Evolutionary conservation across 2,329 filamentous ascomycete species (phyloP).

Genomic region (Pseudogymnoascus sp.): DNA sequence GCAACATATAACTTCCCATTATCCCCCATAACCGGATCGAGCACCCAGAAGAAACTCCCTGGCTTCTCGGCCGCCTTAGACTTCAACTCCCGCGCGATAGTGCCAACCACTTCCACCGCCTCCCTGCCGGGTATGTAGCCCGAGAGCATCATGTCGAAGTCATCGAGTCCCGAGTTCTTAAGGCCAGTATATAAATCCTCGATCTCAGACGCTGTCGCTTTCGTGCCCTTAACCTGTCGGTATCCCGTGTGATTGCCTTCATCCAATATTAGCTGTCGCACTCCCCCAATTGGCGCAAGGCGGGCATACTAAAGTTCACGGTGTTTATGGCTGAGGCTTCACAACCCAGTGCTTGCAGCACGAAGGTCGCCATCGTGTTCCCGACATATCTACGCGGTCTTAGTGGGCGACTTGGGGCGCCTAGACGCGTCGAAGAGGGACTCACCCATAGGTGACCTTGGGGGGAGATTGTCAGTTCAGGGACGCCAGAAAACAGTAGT

Average conservation of each 20-base stretch:
- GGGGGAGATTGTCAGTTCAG: conserved; percentile 23
- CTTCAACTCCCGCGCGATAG: conserved; percentile 74
- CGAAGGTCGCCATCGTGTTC: conserved; percentile 93
- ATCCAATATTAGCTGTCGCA: background rate
- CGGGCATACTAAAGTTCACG: conserved; percentile 81
- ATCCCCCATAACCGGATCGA: conserved; percentile 98
- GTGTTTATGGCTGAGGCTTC: conserved; percentile 93
- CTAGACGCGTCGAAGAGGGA: conserved; percentile 17
- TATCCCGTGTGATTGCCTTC: conserved; percentile 94
- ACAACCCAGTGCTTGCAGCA: conserved; percentile 86
- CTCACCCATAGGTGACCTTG: conserved; percentile 69
- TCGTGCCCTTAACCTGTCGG: conserved; percentile 76
- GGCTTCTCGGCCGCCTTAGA: conserved; percentile 52
- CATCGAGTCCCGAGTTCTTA: conserved; percentile 71
- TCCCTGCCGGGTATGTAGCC: conserved; percentile 88
- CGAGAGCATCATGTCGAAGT: conserved; percentile 90
- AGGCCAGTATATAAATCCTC: conserved; percentile 76
- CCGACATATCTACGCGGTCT: conserved; percentile 69
- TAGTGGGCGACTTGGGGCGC: conserved; percentile 8
- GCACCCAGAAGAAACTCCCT: conserved; percentile 88
- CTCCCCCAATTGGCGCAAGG: background rate
- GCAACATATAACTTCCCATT: conserved; percentile 87
- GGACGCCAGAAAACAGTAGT: conserved; percentile 10
- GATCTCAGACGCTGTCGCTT: conserved; percentile 74
- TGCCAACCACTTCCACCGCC: conserved; percentile 73